Percentiles rank a stretch among this genome's conserved stretches.
phyloP scores from a whole-genome alignment of 352 stramenopile species.

The Phytophthora pini region DNA sequence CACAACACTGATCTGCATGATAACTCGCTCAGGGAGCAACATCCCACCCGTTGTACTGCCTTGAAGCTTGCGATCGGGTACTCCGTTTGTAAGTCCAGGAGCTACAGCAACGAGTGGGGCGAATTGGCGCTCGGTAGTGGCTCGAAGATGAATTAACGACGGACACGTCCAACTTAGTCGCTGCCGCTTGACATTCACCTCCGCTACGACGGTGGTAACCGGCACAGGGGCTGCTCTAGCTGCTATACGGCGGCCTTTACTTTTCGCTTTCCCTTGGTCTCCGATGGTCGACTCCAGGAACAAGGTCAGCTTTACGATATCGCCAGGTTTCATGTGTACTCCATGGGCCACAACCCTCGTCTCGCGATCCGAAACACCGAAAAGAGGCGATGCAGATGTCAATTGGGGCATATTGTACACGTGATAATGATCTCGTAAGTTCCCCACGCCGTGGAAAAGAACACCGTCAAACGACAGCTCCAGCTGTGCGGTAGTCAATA shows the following conservation, averaged over 20 bases:
- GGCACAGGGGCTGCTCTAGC: conserved; percentile 17
- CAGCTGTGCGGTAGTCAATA: conserved; percentile 40
- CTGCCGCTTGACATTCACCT: conserved; percentile 55
- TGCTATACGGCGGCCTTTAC: conserved; percentile 8
- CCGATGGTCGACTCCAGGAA: conserved; percentile 35
- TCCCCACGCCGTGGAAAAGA: conserved; percentile 55
- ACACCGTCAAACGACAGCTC: conserved; percentile 65
- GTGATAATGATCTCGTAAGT: conserved; percentile 55
- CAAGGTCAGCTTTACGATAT: conserved; percentile 53
- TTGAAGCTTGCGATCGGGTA: conserved; percentile 13
- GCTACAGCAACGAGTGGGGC: conserved; percentile 20
- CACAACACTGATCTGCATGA: conserved; percentile 67
- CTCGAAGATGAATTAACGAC: conserved; percentile 32
- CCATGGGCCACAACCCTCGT: conserved; percentile 55
- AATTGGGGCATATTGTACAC: conserved; percentile 72
- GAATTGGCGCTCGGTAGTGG: conserved; percentile 25
- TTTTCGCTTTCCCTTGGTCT: conserved; percentile 16
- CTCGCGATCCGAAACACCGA: conserved; percentile 51
- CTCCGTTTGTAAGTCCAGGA: conserved; percentile 5
- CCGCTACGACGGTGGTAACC: conserved; percentile 35
- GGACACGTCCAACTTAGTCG: conserved; percentile 59
- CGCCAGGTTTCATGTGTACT: conserved; percentile 42
- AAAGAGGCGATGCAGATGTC: conserved; percentile 53
- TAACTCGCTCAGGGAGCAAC: conserved; percentile 48
- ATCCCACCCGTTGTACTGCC: conserved; percentile 32